Evolutionary conservation across 345 rosid genomes (phyloP).

Genomic region (Streptanthus diversifolius): DNA sequence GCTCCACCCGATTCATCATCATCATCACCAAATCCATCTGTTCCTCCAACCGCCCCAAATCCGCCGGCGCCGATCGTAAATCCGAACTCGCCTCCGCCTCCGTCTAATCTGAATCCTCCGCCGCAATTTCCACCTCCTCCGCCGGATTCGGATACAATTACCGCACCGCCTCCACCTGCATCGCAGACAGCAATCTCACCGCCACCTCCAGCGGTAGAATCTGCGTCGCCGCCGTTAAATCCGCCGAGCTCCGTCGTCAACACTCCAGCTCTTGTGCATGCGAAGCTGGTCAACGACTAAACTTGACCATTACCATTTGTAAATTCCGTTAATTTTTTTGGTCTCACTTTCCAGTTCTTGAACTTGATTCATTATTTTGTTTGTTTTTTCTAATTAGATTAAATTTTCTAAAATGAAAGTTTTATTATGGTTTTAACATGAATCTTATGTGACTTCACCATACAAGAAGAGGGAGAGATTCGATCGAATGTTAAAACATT

Average conservation of each 20-base stretch:
- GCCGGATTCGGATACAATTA: slow-evolving; percentile 22
- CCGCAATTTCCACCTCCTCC: slow-evolving; percentile 32
- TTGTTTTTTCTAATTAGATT: not conserved
- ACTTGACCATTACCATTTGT: slow-evolving; percentile 10
- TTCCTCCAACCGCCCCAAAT: slow-evolving; percentile 30
- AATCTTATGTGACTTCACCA: slow-evolving; percentile 1
- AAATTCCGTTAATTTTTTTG: slow-evolving; percentile 8
- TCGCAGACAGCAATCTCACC: slow-evolving; percentile 16
- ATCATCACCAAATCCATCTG: slow-evolving; percentile 16
- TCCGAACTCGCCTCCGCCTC: slow-evolving; percentile 24
- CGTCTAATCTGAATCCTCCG: slow-evolving; percentile 32
- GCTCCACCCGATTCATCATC: slow-evolving; percentile 32
- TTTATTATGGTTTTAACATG: not conserved
- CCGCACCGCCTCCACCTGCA: slow-evolving; percentile 31
- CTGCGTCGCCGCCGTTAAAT: slow-evolving; percentile 52
- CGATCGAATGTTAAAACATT: not conserved
- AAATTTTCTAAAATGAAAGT: not conserved
- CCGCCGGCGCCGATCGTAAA: slow-evolving; percentile 41
- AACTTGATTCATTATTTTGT: slow-evolving; percentile 18
- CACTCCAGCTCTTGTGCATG: slow-evolving; percentile 64
- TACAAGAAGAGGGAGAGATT: not conserved
- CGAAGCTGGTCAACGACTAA: slow-evolving; percentile 27
- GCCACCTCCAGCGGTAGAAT: slow-evolving; percentile 17
- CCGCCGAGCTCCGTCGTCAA: slow-evolving; percentile 50
- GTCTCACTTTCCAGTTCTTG: not conserved